A percentile compares a stretch with the other conserved stretches of the same genome.
These are phyloP conservation scores for Mucor mucedo DNA, from an alignment of 371 early-diverging fungal species.

Conservation along the genomic window DNA sequence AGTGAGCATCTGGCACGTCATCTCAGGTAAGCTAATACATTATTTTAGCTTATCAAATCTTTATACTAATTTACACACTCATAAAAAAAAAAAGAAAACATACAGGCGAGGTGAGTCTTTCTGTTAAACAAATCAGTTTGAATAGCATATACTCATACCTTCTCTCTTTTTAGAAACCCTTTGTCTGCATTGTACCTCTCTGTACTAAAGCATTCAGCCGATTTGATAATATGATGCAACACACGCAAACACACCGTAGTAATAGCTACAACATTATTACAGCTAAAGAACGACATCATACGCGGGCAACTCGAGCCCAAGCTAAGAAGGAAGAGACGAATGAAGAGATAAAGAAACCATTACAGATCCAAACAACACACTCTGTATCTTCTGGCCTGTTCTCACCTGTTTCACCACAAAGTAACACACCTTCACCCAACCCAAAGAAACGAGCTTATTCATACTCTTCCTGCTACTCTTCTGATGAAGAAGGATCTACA, in stretches of 20 bases:
- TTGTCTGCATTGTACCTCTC: constrained; percentile 57
- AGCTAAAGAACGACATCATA: no score
- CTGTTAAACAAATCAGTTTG: not conserved
- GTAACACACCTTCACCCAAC: constrained; percentile 4
- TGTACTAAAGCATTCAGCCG: constrained; percentile 63
- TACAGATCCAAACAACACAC: not conserved
- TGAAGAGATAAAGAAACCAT: not conserved
- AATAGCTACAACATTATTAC: constrained; percentile 4
- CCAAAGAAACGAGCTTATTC: not conserved
- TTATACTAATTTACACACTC: not conserved
- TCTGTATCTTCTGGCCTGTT: constrained; percentile 1
- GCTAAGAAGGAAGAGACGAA: not conserved
- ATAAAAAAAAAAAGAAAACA: constrained; percentile 49
- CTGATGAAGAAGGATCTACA: constrained; percentile 11
- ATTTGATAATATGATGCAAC: constrained; percentile 71
- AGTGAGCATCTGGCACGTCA: constrained; percentile 67
- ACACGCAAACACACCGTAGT: constrained; percentile 61
- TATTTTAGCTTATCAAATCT: not conserved
- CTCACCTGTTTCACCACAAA: constrained; percentile 8
- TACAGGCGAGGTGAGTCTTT: constrained; percentile 57
- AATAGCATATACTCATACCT: not conserved
- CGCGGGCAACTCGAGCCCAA: constrained; percentile 9
- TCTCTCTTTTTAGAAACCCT: constrained; percentile 46
- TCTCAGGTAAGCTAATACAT: constrained; percentile 46
- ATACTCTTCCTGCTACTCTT: constrained; percentile 5